phyloP scores from a whole-genome alignment of 768 basidiomycete genomes.

The Russula lepida region DNA sequence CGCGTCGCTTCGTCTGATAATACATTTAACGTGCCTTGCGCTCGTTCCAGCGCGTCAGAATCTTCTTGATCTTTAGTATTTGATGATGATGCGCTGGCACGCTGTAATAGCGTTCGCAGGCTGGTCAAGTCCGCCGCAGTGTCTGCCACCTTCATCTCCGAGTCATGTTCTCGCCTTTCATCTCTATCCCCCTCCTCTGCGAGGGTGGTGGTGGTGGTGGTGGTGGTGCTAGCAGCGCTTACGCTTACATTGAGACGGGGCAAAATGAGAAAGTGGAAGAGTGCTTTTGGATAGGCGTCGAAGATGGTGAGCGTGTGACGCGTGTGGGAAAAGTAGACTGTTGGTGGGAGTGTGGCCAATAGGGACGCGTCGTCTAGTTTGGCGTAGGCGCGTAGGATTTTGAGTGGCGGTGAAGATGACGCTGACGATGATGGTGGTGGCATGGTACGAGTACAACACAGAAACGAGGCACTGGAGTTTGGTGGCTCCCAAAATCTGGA shows the following conservation, averaged over 20 bases:
- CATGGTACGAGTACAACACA: not conserved
- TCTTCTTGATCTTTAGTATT: no score
- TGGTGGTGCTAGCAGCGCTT: conserved; percentile 22
- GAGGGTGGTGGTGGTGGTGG: not conserved
- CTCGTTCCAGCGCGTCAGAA: conserved; percentile 23
- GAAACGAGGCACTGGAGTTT: no score
- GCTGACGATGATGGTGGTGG: not conserved
- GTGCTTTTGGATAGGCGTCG: conserved; percentile 74
- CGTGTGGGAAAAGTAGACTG: conserved; percentile 51
- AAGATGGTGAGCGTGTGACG: conserved; percentile 54
- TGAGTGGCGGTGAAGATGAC: conserved; percentile 27
- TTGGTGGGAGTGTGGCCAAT: conserved; percentile 41
- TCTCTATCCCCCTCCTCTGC: not conserved
- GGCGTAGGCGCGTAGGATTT: conserved; percentile 57
- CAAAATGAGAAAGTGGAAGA: conserved; percentile 83
- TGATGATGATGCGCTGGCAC: no score
- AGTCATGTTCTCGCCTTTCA: not conserved
- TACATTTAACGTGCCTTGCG: conserved; percentile 35
- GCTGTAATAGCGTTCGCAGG: conserved; percentile 17
- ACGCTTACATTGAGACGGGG: conserved; percentile 38
- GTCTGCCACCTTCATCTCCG: conserved; percentile 8
- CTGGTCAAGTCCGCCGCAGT: not conserved
- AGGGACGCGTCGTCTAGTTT: conserved; percentile 33
- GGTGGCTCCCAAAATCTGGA: no score
- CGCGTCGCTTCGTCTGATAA: conserved; percentile 50